These are phyloP conservation scores for Termitomyces sp. DNA, from an alignment of 768 basidiomycete genomes.

Conservation along the genomic window DNA sequence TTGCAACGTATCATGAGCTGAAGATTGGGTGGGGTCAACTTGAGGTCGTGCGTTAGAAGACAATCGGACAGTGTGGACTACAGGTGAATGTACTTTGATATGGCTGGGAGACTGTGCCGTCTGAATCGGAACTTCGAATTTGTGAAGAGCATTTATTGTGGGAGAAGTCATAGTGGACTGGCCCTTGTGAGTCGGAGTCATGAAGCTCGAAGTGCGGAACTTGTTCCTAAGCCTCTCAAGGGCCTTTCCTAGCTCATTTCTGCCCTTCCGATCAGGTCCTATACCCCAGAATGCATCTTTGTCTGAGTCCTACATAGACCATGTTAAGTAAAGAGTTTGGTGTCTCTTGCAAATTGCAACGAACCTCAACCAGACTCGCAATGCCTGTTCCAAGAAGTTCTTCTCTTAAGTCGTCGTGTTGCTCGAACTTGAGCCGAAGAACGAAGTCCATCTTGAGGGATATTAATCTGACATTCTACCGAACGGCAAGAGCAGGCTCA, in stretches of 20 bases:
- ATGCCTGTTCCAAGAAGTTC: slow-evolving; percentile 62
- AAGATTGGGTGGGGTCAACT: neutral
- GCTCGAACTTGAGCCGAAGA: slow-evolving; percentile 64
- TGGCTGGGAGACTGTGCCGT: neutral
- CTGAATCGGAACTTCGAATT: slow-evolving; percentile 27
- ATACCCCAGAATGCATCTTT: slow-evolving; percentile 79
- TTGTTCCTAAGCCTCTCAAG: slow-evolving; percentile 55
- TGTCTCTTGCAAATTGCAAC: neutral
- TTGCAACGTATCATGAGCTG: neutral
- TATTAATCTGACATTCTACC: slow-evolving; percentile 14
- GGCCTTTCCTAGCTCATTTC: slow-evolving; percentile 71
- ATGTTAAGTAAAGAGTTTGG: neutral
- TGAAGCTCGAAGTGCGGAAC: slow-evolving; percentile 26
- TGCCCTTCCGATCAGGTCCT: slow-evolving; percentile 58
- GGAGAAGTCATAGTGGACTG: neutral
- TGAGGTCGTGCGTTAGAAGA: neutral
- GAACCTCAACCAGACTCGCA: slow-evolving; percentile 64
- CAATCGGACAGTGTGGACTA: too few relatives aligned
- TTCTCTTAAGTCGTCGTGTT: slow-evolving; percentile 53
- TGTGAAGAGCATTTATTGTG: neutral
- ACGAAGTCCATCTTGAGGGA: slow-evolving; percentile 53
- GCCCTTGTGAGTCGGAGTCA: neutral
- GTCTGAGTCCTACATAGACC: slow-evolving; percentile 50
- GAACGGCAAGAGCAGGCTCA: slow-evolving; percentile 14
- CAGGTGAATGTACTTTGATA: neutral